Base-by-base conservation (phyloP, 176 grass and related monocot genomes). In the Dactylis glomerata region DNA sequence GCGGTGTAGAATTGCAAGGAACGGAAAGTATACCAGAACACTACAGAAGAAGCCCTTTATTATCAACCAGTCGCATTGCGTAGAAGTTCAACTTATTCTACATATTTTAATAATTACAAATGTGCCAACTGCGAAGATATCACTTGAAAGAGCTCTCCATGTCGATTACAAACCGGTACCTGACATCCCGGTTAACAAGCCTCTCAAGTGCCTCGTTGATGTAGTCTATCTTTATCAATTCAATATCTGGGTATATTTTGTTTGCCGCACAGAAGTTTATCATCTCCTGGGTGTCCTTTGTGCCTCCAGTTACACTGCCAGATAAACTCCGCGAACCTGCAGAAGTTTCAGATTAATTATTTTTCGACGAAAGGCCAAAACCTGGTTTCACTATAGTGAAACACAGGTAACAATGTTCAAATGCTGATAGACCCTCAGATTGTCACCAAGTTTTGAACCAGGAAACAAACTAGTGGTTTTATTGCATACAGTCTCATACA, bases 221-320 rank as follows among this genome's bases (percentile, higher is more conserved):
- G 76, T 97, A 92, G 27, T 97, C 84, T 44, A 97, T 97, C 73
- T 94, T 90, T 59, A 94, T 90, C 15, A 97, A 31, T 36, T 97
- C 92, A 4, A 97, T 90, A 16, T 94, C 86, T 31, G 94, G 92
- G 26, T 90, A 94, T 30, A 97, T 86, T 73, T 92, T 92, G 52
- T 92, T 91, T 19, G 24, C 89, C 14, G 89, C 92, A 72, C 94
- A 97, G 26, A 94, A 88, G 75, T 83, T 85, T 57, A 94, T 36
- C 94, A 94, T 94, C 34, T 91, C 88, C 44, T 88, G 82, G 57
- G 38, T 97, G 12, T 82, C 85, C 45, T 92, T 92, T 11, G 92
- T 97, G 23, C 92, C 94, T 37, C 94, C 89, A 0, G 59, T 68
- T 8, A 87, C 4, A 28, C 92, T 97, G 6, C 94, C 94, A 24